phyloP scores from a whole-genome alignment of 176 grass and related monocot species.

The Alopecurus myosuroides region DNA sequence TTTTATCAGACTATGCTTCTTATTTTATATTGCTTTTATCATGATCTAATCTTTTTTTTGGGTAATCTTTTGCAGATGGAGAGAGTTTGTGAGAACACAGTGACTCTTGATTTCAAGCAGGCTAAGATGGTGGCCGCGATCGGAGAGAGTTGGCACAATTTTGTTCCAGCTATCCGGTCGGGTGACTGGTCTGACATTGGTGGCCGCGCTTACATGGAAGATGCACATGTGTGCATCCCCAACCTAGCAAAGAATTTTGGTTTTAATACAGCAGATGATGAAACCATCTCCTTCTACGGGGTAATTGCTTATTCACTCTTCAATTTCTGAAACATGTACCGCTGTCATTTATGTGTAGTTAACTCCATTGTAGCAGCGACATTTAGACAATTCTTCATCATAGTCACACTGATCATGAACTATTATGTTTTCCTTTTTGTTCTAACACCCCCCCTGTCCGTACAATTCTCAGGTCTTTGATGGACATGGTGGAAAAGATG shows the following conservation, averaged over 20 bases:
- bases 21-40: no score
- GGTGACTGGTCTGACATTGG: slow-evolving; percentile 94
- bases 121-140: background rate
- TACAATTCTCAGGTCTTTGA: slow-evolving; percentile 65
- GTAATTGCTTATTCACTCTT: slow-evolving; percentile 42
- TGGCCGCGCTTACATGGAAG: slow-evolving; percentile 72
- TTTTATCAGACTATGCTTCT: background rate
- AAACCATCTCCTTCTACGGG: slow-evolving; percentile 86
- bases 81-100: slow-evolving; percentile 66
- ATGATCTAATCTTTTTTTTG: slow-evolving; percentile 2
- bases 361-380: background rate
- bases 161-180: slow-evolving; percentile 58
- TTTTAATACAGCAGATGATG: slow-evolving; percentile 24
- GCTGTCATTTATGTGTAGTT: background rate
- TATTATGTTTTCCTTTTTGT: no score
- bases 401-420: background rate
- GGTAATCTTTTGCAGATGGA: slow-evolving; percentile 69
- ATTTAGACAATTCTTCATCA: background rate
- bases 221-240: slow-evolving; percentile 90
- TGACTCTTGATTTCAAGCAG: slow-evolving; percentile 52
- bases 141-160: slow-evolving; percentile 20
- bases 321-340: background rate
- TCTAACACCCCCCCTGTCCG: background rate
- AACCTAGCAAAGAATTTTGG: slow-evolving; percentile 83
- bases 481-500: slow-evolving; percentile 94